Base-by-base conservation (phyloP, 2,329 filamentous ascomycete species). In the Microthyrium microscopicum region DNA sequence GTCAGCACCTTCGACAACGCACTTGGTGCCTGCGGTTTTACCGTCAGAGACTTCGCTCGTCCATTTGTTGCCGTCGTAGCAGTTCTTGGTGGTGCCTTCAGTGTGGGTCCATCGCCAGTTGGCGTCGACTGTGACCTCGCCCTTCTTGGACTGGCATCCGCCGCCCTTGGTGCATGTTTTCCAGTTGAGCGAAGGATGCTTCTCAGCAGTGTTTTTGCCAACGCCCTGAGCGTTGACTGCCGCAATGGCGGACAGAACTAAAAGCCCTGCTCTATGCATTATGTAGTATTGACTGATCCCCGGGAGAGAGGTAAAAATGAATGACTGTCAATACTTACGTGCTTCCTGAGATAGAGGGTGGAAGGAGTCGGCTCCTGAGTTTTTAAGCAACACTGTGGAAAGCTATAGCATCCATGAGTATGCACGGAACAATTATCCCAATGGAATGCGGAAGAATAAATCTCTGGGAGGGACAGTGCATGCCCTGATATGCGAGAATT, bases 21-120 rank as follows among this genome's bases (percentile, higher is more conserved):
- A 59, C 46, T 54, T 54, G 39, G 49, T 47, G 5, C 55, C 51
- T 46, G 55, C 58, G 26, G 45, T 37, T 15, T 40, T 40, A 34
- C 51, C 47, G 22, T 55, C 52, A n/a, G 54, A 43, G 45, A 59
- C 62, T 37, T 54, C 42, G 18, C 51, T 44, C 44, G 60, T 51
- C 55, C 58, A 62, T 22, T 47, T 41, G 47, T 62, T 61, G 37
- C 54, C 58, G 13, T 47, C 55, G 49, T 60, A 64, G 54, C 61
- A 64, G 51, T 64, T 64, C 42, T 15, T 28, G 8, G 56, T 60
- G 26, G 57, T 58, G 33, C 42, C 46, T 32, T 46, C 54, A 24
- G 52, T 49, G 48, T 66, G 61, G 16, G 58, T 39, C 61, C 61
- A 65, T 40, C 61, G 57, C 61, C 61, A 65, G 51, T 65, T 64